Base-by-base conservation (phyloP, 2,329 filamentous ascomycete species). In the Teratosphaeriaceae sp. region DNA sequence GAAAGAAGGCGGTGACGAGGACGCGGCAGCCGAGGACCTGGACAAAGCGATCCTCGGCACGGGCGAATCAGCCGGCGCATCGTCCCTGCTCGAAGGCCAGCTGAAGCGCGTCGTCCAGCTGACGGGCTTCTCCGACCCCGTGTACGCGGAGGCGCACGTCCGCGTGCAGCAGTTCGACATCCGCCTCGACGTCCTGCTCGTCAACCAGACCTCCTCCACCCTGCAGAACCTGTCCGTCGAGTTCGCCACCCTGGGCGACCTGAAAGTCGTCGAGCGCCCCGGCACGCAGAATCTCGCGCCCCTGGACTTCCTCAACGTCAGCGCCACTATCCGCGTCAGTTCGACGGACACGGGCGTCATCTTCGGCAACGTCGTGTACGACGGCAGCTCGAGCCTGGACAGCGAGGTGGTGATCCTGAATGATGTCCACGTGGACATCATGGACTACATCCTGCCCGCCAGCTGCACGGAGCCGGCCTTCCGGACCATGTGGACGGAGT, bases 401-500 rank as follows among this genome's bases (percentile, higher is more conserved):
- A 94, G 86, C 43, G 94, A 95, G 54, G 92, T 98, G 7, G 92
- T 98, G 43, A 98, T 98, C 55, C 77, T 98, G 42, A 97, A 97
- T 63, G 92, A 98, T 64, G 81, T 98, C 22, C 92, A 98, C 60
- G 90, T 97, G 44, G 92, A 98, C 62, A 96, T 98, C 53, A 98
- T 98, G 92, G 92, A 98, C 69, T 98, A 98, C 71, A 98, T 98
- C 59, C 90, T 97, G 64, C 92, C 92, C 1, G 90, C 90, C 5
- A 83, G 88, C 13, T 98, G 92, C 74, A 92, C 88, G 3, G 92
- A 98, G 73, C 96, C 90, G 9, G 88, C 97, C 61, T 98, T 98
- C 82, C 81, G 92, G 47, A 94, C 88, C n/a, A 98, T 98, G 92
- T 98, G 92, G 92, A 98, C 92, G 27, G 92, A 98, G 64, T 98